Base-by-base conservation (phyloP, 768 basidiomycete genomes). In the Leccinum ochraceum region DNA sequence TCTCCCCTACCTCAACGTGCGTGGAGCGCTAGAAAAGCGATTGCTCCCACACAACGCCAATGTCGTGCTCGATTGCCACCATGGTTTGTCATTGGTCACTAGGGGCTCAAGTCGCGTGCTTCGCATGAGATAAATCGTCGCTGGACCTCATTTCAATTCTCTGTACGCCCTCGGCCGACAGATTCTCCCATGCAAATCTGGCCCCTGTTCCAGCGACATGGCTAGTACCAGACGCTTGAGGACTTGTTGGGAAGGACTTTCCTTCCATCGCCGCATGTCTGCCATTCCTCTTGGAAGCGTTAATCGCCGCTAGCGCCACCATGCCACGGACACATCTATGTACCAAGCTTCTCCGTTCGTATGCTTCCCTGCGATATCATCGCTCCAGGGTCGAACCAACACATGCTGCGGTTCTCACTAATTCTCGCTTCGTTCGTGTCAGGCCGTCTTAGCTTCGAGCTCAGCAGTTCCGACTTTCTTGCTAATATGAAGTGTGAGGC, bases 251-350 rank as follows among this genome's bases (percentile, higher is more conserved):
- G 59, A 70, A 63, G 55, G 53, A 8, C 60, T 57, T 58, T 70
- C 58, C 57, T 64, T 63, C 65, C 66, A 60, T 61, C 59, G 60
- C 67, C 64, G 69, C 67, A 63, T 60, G 65, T 59, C 60, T 65
- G 51, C 61, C 63, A 62, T 70, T 64, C 59, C 61, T 60, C 60
- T 66, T 71, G 60, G 67, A 70, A 66, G 62, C 49, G 50, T 73
- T 69, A 66, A 73, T 74, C 71, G 64, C 71, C 63, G 59, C 63
- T 57, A 17, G 72, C 66, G 73, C 71, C 71, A 68, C 72, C 63
- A 64, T 57, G 48, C 57, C 57, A 66, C 61, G 63, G 65, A 58
- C 60, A 57, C 58, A 32, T 69, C 65, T 20, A 63, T 54, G 57
- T 37, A 62, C 56, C 39, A 59, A 52, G 32, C 68, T 65, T 70